These are phyloP conservation scores for Botrytis tulipae DNA, from an alignment of 2,329 filamentous ascomycete species.

Conservation along the genomic window DNA sequence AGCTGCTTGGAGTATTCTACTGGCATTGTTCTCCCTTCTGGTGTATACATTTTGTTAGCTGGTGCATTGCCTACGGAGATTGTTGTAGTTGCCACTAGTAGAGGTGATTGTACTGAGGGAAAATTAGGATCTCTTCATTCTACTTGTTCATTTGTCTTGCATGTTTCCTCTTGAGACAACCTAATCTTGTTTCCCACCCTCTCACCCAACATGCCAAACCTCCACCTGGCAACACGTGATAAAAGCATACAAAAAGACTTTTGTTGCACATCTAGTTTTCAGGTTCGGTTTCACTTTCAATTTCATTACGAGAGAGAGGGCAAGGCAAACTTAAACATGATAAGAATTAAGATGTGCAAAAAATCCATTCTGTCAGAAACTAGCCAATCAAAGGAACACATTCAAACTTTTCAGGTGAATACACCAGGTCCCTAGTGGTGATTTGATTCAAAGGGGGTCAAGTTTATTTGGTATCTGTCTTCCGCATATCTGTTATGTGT, in stretches of 20 bases:
- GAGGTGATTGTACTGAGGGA: conserved; percentile 40
- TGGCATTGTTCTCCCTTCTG: conserved; percentile 44
- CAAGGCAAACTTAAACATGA: not conserved
- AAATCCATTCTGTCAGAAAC: not conserved
- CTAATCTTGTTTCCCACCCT: not conserved
- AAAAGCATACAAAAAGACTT: not conserved
- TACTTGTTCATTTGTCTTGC: not conserved
- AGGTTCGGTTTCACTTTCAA: not conserved
- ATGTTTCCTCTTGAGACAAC: not conserved
- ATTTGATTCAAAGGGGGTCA: conserved; percentile 44
- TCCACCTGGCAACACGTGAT: not conserved
- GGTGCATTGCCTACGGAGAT: conserved; percentile 47
- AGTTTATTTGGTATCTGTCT: conserved; percentile 46
- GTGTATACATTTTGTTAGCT: conserved; percentile 42
- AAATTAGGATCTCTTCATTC: not conserved
- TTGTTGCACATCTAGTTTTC: not conserved
- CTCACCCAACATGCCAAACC: not conserved
- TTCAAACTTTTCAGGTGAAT: conserved; percentile 43
- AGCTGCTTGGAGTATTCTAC: conserved; percentile 44
- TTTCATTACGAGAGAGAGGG: not conserved
- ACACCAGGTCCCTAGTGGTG: conserved; percentile 48
- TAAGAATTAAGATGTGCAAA: not conserved
- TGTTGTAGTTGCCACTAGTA: conserved; percentile 44
- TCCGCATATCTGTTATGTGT: conserved; percentile 3
- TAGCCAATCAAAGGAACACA: not conserved